Conservation (phyloP, 2,329 filamentous ascomycete species). For the Penicillium sp. region DNA sequence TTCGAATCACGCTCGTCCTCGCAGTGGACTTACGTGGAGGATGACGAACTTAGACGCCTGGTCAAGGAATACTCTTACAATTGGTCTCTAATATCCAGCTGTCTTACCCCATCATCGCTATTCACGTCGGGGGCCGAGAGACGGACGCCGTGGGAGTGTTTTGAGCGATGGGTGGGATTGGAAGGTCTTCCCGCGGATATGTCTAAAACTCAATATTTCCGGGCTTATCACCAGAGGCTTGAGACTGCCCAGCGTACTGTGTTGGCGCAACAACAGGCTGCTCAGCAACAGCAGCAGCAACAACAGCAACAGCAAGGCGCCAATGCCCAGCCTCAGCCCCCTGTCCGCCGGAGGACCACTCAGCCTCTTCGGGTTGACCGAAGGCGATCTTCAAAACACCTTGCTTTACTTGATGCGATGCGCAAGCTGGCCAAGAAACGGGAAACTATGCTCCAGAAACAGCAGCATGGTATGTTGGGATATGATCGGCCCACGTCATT, state of each 20-base stretch:
- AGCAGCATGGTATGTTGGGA: conserved; percentile 63
- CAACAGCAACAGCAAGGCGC: conserved; percentile 53
- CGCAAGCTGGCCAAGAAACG: conserved; percentile 92
- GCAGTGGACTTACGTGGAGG: conserved; percentile 86
- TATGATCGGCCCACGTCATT: background rate
- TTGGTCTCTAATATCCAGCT: conserved; percentile 88
- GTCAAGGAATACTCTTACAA: conserved; percentile 96
- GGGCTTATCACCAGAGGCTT: conserved; percentile 62
- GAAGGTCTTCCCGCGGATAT: conserved; percentile 90
- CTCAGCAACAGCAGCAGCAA: conserved; percentile 47
- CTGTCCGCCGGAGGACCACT: conserved; percentile 65
- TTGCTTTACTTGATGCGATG: conserved; percentile 90
- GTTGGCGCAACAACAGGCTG: conserved; percentile 54
- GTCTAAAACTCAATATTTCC: conserved; percentile 94
- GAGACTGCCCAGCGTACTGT: conserved; percentile 61
- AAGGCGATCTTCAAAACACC: conserved; percentile 77
- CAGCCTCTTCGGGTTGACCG: conserved; percentile 79
- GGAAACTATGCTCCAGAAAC: conserved; percentile 79
- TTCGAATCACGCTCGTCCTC: conserved; percentile 84
- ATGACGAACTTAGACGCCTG: conserved; percentile 78
- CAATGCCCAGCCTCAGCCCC: conserved; percentile 52
- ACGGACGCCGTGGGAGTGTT: conserved; percentile 96
- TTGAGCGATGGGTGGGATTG: conserved; percentile 90
- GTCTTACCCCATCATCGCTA: conserved; percentile 67
- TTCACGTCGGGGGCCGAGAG: conserved; percentile 85